Conservation (phyloP, 2,329 filamentous ascomycete species). For the Ophiobolus disseminans region DNA sequence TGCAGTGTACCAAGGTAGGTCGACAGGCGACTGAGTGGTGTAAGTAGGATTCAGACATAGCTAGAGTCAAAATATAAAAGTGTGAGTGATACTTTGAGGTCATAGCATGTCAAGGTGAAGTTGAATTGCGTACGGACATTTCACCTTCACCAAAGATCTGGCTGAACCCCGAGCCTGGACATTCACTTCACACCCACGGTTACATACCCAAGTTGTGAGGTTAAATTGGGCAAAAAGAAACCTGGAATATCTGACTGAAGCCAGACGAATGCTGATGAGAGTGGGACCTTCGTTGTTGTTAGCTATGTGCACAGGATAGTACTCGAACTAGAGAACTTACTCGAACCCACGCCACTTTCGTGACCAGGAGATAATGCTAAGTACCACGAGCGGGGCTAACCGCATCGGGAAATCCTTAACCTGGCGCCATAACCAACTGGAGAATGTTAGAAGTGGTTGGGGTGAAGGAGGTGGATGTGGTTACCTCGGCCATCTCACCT, state of each 20-base stretch:
- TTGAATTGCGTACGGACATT: too few species aligned
- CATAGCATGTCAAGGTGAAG: too few species aligned
- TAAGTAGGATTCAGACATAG: too few species aligned
- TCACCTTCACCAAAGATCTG: too few species aligned
- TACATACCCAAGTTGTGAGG: too few species aligned
- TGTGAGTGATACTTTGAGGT: too few species aligned
- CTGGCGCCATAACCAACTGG: slow-evolving; percentile 47
- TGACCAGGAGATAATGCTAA: slow-evolving; percentile 48
- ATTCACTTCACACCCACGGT: too few species aligned
- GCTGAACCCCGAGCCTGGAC: too few species aligned
- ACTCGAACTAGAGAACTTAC: slow-evolving; percentile 9
- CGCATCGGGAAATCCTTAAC: slow-evolving; percentile 46
- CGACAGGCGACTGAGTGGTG: too few species aligned
- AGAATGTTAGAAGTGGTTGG: background rate
- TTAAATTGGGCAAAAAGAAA: slow-evolving; percentile 26
- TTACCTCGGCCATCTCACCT: slow-evolving; percentile 41
- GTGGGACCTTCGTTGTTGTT: slow-evolving; percentile 40
- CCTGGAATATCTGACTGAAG: slow-evolving; percentile 24
- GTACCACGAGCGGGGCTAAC: too few species aligned
- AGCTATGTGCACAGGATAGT: background rate
- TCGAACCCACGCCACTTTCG: slow-evolving; percentile 50
- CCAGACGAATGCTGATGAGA: slow-evolving; percentile 47
- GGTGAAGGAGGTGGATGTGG: background rate
- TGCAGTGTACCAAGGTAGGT: too few species aligned
- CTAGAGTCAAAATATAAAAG: too few species aligned